Base-by-base conservation (phyloP, 2,329 filamentous ascomycete genomes). In the Ceratocystis lukuohia region DNA sequence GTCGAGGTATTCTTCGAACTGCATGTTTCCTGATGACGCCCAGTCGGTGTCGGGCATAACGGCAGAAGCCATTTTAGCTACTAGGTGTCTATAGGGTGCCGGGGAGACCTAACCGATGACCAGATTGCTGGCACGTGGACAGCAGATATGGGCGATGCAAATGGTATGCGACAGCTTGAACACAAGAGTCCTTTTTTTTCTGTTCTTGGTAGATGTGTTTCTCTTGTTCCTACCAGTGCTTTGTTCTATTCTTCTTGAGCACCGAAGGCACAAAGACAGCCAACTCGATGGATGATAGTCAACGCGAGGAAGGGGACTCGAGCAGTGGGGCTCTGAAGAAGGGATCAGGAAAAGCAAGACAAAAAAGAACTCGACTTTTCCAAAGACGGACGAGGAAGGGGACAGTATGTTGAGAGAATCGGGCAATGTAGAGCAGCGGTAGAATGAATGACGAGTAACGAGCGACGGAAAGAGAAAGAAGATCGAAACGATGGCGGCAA, bases 1-100 rank as follows among this genome's bases (percentile, higher is more conserved):
- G 20, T 63, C 61, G 61, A 63, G 3, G 15, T 46, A 46, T 8
- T 63, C 61, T 17, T 63, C 61, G 20, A 41, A 63, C 22, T 57
- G 53, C 53, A 57, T 57, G 53, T 57, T 57, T 15, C 53, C 53
- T 7, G 53, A 57, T 12, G 53, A 57, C 12, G 53, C 53, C 53
- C 53, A 57, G 53, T 57, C 53, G 15, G 53, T 33, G 20, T 57
- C 53, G 10, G 22, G 12, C 53, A 57, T 33, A 6, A 33, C 28
- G 5, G 22, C 22, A 33, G 53, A 57, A n/a, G 53, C 53, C 53
- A 57, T 57, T 41, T 5, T 41, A 15, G 37, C 10, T 41, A 41
- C 12, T 41, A 41, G 3, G 8, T 41, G 37, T 41, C 12, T 41
- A 41, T 41, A 41, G 10, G 37, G 12, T 41, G 10, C 12, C 10